phyloP scores from a whole-genome alignment of 1,284 basidiomycete genomes.

The Cryptococcus sp. region DNA sequence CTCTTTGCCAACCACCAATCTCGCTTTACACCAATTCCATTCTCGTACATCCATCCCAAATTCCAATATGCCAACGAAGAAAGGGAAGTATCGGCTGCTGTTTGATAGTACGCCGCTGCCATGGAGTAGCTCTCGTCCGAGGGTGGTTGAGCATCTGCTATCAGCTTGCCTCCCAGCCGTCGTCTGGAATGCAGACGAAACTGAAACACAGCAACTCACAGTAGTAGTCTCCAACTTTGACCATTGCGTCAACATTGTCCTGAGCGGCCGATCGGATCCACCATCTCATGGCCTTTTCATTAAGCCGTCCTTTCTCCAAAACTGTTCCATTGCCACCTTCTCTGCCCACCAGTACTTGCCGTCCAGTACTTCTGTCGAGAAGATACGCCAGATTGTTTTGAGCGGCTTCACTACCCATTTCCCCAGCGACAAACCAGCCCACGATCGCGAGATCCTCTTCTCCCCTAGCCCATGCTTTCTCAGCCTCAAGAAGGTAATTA shows the following conservation, averaged over 20 bases:
- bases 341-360: neutral
- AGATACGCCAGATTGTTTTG: slow-evolving; percentile 95
- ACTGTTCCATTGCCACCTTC: neutral
- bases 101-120: slow-evolving; percentile 88
- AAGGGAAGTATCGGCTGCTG: slow-evolving; percentile 78
- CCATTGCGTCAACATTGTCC: slow-evolving; percentile 88
- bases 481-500: slow-evolving; percentile 76
- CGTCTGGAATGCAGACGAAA: neutral
- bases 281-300: slow-evolving; percentile 69
- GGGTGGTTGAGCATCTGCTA: neutral
- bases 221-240: slow-evolving; percentile 96
- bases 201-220: slow-evolving; percentile 50
- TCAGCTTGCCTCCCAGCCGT: neutral
- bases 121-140: slow-evolving; percentile 61
- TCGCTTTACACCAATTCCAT: slow-evolving; percentile 83
- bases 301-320: neutral
- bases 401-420: slow-evolving; percentile 84
- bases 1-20: slow-evolving; percentile 97
- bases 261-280: slow-evolving; percentile 94
- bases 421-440: slow-evolving; percentile 92
- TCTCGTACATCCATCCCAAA: slow-evolving; percentile 98
- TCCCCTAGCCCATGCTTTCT: slow-evolving; percentile 69
- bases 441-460: slow-evolving; percentile 60
- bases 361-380: slow-evolving; percentile 59
- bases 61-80: slow-evolving; percentile 98